A percentile compares a stretch with the other conserved stretches of the same genome.
These are phyloP conservation scores for Aspergillus leporis DNA, from an alignment of 495 filamentous ascomycete species.

Conservation along the genomic window DNA sequence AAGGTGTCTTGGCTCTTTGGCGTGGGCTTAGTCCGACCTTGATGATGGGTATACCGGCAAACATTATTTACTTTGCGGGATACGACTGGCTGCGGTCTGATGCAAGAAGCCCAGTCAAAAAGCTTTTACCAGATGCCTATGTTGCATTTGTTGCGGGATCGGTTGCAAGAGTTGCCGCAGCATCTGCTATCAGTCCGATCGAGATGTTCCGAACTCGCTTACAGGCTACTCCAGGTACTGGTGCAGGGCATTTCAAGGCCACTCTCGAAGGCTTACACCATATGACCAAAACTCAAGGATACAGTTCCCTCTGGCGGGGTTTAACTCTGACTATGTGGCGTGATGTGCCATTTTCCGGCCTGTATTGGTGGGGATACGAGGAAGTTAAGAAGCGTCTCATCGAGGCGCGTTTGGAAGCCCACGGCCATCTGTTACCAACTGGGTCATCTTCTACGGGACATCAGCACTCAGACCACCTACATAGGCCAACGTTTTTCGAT, in stretches of 20 bases:
- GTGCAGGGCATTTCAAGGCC: slow-evolving; percentile 64
- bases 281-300: slow-evolving; percentile 77
- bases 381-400: slow-evolving; percentile 65
- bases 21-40: slow-evolving; percentile 89
- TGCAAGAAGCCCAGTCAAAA: slow-evolving; percentile 64
- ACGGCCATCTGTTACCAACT: slow-evolving; percentile 25
- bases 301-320: slow-evolving; percentile 87
- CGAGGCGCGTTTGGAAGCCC: slow-evolving; percentile 57
- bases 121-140: slow-evolving; percentile 60
- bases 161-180: slow-evolving; percentile 75
- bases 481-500: slow-evolving; percentile 72
- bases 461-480: slow-evolving; percentile 37
- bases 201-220: slow-evolving; percentile 95
- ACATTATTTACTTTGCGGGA: slow-evolving; percentile 99
- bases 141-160: slow-evolving; percentile 80
- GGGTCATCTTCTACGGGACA: slow-evolving; percentile 18
- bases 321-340: slow-evolving; percentile 91
- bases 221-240: slow-evolving; percentile 65
- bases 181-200: slow-evolving; percentile 81
- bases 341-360: slow-evolving; percentile 92
- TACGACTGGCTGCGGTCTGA: slow-evolving; percentile 90
- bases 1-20: slow-evolving; percentile 86
- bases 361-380: slow-evolving; percentile 99
- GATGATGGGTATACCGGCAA: slow-evolving; percentile 90
- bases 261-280: slow-evolving; percentile 73